Base-by-base conservation (phyloP, 208 protist genomes). In the Trichomonas tenax region DNA sequence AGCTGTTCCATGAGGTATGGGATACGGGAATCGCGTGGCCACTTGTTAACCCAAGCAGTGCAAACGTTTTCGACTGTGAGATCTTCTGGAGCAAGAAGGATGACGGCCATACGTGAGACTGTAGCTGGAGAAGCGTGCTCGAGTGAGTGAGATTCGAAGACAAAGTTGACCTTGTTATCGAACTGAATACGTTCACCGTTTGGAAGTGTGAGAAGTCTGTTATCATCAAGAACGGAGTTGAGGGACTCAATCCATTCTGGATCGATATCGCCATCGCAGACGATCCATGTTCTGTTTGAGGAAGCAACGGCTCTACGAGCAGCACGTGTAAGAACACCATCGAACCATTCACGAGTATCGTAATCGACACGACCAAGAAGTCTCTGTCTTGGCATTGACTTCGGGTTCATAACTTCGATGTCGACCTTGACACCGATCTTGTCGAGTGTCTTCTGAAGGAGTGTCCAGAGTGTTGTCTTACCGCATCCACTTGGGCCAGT, bases 161-260 rank as follows among this genome's bases (percentile, higher is more conserved):
- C 97, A 96, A 99, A 99, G 97, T 99, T 99, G 58, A 99, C 98
- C 97, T 99, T 99, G 96, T 98, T 97, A 44, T 98, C 98, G 97
- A 99, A 99, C 97, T 99, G 98, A 93, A 99, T 99, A 58, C 99
- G 98, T 95, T 99, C 99, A 95, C 99, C 99, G 97, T 98, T 99
- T 44, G 99, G 99, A 98, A 99, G 99, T 31, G 99, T 99, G 31
- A 99, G 97, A 58, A 99, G 97, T 82, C 98, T 97, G 97, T 99
- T 99, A 97, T 99, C 99, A 97, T 99, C 99, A 31, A 99, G 97
- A 51, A 99, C 99, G 49, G 99, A 99, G 97, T 99, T 99, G 38
- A 99, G 97, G 44, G 98, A 99, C 97, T 99, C 99, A 44, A 99
- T 98, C 99, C 99, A 99, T 97, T 99, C 98, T 0, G 99, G 99